Conservation (phyloP, 768 basidiomycete species). For the Trametes cingulata region DNA sequence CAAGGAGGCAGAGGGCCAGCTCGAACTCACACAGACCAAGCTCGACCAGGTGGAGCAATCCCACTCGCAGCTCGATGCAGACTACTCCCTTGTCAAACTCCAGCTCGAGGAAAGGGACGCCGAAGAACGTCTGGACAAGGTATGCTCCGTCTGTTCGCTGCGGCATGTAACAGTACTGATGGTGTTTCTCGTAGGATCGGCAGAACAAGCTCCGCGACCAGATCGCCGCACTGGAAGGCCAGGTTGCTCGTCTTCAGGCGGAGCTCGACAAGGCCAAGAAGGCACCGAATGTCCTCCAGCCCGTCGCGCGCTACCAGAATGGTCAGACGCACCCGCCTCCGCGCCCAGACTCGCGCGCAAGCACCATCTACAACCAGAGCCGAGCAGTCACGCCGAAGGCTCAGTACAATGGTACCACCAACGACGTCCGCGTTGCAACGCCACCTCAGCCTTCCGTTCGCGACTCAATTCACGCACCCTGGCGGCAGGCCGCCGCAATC, state of each 20-base stretch:
- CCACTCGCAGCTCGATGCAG: constrained; percentile 66
- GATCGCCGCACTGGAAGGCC: constrained; percentile 59
- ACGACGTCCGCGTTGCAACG: constrained; percentile 44
- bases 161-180: not conserved
- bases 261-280: constrained; percentile 55
- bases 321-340: constrained; percentile 47
- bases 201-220: constrained; percentile 71
- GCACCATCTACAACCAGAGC: constrained; percentile 55
- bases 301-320: constrained; percentile 42
- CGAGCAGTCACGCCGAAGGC: constrained; percentile 55
- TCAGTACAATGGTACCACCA: constrained; percentile 39
- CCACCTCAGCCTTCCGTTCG: constrained; percentile 62
- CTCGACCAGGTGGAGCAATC: constrained; percentile 69
- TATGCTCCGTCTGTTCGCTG: constrained; percentile 32
- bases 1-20: constrained; percentile 64
- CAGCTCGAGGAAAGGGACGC: constrained; percentile 79
- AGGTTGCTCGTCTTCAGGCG: constrained; percentile 54
- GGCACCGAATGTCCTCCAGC: constrained; percentile 31
- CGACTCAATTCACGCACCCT: constrained; percentile 69
- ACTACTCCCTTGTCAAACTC: constrained; percentile 63
- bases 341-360: constrained; percentile 76
- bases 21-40: constrained; percentile 59
- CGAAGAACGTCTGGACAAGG: constrained; percentile 66
- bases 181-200: constrained; percentile 53
- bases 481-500: constrained; percentile 40